Evolutionary conservation across 2,329 filamentous ascomycete species (phyloP), one percentile per base, ranked within the genome.

Genomic region (Clonostachys solani): DNA sequence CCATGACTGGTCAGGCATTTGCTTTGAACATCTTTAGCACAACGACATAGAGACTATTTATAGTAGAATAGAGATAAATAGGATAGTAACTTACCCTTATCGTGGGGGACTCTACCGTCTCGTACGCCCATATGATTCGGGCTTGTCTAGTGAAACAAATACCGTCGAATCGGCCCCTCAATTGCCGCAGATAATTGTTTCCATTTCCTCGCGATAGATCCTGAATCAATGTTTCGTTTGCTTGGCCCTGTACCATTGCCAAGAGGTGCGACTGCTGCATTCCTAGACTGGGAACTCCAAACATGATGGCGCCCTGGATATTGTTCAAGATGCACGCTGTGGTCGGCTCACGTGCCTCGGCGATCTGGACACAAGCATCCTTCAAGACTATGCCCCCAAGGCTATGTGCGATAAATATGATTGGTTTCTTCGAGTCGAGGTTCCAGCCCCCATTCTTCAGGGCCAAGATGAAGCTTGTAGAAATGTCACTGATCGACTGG

Each of bases 311-410:
- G 12, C 36, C 36, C 15, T 38, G 36, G 12, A 38, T 38, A 18
- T n/a, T 18, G 17, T 38, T 18, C 36, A n/a, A n/a, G 36, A 38
- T 29, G 36, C 36, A 38, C 15, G 17, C 36, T 6, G 36, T 38
- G 17, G 36, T 38, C 12, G 36, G 7, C 36, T 38, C 15, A n/a
- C 23, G 23, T 29, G 23, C 23, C 23, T 38, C 17, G 3, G 36
- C 36, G 36, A 38, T 18, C 17, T n/a, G 15, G 36, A 18, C 36
- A 18, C 15, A 38, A n/a, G 37, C 36, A 23, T 41, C 18, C 36
- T 46, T 46, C n/a, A 41, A n/a, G 36, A 46, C 37, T 10, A 46
- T 12, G 6, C 44, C 44, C 12, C 44, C 44, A n/a, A 46, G 37
- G 16, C 44, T 46, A 33, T 46, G 44, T 10, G 29, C 34, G 33